phyloP scores from a whole-genome alignment of 306 rosid species.

The Neltuma alba region DNA sequence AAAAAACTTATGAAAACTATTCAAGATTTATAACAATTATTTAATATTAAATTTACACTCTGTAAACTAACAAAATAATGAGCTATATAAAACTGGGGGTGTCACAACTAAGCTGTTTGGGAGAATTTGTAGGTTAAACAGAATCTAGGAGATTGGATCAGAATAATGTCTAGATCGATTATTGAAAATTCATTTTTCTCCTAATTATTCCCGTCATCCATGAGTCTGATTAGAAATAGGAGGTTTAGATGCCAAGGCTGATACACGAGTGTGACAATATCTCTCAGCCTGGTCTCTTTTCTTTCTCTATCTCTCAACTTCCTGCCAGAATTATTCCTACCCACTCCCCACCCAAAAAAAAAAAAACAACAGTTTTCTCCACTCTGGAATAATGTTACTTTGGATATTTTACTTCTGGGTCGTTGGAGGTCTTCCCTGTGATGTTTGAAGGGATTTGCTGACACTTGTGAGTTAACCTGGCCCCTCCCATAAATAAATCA shows the following conservation, averaged over 20 bases:
- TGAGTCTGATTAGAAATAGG: too few relatives aligned
- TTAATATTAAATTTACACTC: too few relatives aligned
- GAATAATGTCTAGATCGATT: too few relatives aligned
- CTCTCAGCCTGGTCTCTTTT: not conserved
- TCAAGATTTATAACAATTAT: too few relatives aligned
- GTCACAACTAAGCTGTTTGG: too few relatives aligned
- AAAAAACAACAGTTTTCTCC: not conserved
- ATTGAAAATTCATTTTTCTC: too few relatives aligned
- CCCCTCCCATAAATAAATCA: slow-evolving; percentile 6
- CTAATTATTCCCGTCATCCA: too few relatives aligned
- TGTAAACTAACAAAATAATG: too few relatives aligned
- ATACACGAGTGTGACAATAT: not conserved
- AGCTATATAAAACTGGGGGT: too few relatives aligned
- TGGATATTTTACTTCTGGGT: not conserved
- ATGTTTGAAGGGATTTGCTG: not conserved
- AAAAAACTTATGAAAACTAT: too few relatives aligned
- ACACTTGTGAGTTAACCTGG: not conserved
- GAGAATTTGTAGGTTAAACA: too few relatives aligned
- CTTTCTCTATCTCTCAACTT: not conserved
- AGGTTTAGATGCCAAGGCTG: not conserved
- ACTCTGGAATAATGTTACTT: not conserved
- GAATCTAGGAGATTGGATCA: too few relatives aligned
- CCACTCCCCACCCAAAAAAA: not conserved
- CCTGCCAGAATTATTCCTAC: not conserved
- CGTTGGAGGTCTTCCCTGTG: not conserved